Percentiles rank a stretch among this genome's conserved stretches.
These are phyloP conservation scores for Rugonectria rugulosa DNA, from an alignment of 2,329 filamentous ascomycete species.

Conservation along the genomic window DNA sequence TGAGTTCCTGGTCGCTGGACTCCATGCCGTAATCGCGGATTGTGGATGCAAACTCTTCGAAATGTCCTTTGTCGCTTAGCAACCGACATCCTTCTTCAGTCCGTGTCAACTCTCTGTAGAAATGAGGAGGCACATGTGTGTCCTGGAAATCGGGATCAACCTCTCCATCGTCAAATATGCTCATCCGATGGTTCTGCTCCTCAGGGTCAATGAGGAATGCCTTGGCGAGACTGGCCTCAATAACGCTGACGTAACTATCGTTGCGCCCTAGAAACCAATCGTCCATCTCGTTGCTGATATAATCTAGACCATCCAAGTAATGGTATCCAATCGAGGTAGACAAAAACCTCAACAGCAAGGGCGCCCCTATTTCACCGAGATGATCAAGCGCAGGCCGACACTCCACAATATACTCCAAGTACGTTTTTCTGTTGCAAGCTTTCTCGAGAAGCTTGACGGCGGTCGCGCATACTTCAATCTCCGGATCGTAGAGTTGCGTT, in stretches of 20 bases:
- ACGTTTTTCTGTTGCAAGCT: constrained; percentile 90
- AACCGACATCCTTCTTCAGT: constrained; percentile 92
- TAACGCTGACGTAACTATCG: constrained; percentile 91
- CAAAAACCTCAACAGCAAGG: constrained; percentile 87
- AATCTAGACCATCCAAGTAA: constrained; percentile 95
- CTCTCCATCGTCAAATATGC: constrained; percentile 65
- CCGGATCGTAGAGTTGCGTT: constrained; percentile 97
- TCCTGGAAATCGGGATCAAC: constrained; percentile 66
- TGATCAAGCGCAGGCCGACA: constrained; percentile 95
- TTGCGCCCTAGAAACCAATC: constrained; percentile 99
- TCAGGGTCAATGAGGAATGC: constrained; percentile 76
- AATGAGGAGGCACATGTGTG: constrained; percentile 87
- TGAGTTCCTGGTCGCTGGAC: constrained; percentile 81
- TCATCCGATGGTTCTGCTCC: constrained; percentile 64
- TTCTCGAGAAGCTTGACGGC: constrained; percentile 98
- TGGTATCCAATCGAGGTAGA: constrained; percentile 98
- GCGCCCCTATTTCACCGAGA: constrained; percentile 94
- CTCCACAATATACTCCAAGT: constrained; percentile 95
- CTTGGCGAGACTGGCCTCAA: constrained; percentile 93
- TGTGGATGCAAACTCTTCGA: constrained; percentile 88
- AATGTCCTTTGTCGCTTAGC: constrained; percentile 91
- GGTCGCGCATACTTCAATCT: constrained; percentile 94
- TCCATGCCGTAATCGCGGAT: constrained; percentile 89
- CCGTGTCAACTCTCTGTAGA: constrained; percentile 93
- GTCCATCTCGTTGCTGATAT: constrained; percentile 99